Percentiles rank a stretch among this genome's conserved stretches.
These are phyloP conservation scores for Tolypocladium ophioglossoides DNA, from an alignment of 2,329 filamentous ascomycete species.

Conservation along the genomic window DNA sequence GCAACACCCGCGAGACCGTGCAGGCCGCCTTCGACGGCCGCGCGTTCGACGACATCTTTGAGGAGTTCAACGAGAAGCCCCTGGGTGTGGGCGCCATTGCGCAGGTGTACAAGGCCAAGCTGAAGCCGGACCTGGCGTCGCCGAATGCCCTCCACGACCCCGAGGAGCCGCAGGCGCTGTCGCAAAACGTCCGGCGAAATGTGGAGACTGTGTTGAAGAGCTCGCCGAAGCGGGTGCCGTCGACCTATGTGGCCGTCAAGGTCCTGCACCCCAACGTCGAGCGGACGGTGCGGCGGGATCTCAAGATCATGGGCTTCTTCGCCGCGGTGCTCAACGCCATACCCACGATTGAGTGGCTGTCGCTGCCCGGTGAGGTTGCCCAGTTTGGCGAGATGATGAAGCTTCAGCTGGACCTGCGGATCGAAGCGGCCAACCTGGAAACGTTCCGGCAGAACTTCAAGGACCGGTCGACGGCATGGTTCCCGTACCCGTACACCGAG, in stretches of 20 bases:
- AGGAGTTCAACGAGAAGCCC: conserved; percentile 84
- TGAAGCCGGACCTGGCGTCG: conserved; percentile 67
- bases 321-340: conserved; percentile 74
- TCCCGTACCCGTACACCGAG: conserved; percentile 85
- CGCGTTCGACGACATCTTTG: conserved; percentile 82
- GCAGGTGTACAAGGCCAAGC: conserved; percentile 91
- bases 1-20: conserved; percentile 68
- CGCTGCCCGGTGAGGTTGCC: conserved; percentile 82
- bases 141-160: conserved; percentile 48
- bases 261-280: conserved; percentile 90
- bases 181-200: conserved; percentile 64
- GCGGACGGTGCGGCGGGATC: conserved; percentile 76
- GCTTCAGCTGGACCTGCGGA: conserved; percentile 88
- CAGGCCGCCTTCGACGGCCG: conserved; percentile 71
- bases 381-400: conserved; percentile 99
- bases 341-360: conserved; percentile 95
- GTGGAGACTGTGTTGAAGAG: conserved; percentile 82
- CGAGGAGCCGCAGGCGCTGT: conserved; percentile 34
- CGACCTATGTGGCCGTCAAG: conserved; percentile 88
- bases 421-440: conserved; percentile 83
- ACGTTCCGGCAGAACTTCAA: conserved; percentile 88
- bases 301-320: conserved; percentile 91
- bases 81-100: conserved; percentile 93
- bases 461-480: conserved; percentile 84
- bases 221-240: conserved; percentile 74